phyloP scores from a whole-genome alignment of 1,284 basidiomycete genomes.

The Cutaneotrichosporon dermatis region DNA sequence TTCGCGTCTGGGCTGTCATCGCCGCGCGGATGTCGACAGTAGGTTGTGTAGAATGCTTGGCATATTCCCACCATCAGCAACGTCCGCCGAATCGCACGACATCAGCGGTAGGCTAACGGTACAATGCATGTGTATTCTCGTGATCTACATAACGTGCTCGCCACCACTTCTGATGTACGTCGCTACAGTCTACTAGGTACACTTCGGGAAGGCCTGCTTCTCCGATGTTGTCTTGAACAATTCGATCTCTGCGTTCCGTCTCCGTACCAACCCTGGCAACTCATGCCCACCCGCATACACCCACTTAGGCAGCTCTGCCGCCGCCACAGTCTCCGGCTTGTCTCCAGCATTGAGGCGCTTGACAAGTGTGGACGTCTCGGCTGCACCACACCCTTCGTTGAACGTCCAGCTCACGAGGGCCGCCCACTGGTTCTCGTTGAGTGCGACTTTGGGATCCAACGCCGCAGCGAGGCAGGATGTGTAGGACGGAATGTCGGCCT shows the following conservation, averaged over 20 bases:
- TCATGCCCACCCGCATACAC: slow-evolving; percentile 2
- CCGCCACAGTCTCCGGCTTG: slow-evolving; percentile 5
- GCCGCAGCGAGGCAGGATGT: slow-evolving; percentile 7
- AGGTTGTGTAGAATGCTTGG: no score
- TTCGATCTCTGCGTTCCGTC: slow-evolving; percentile 12
- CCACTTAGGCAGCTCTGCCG: slow-evolving; percentile 9
- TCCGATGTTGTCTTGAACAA: slow-evolving; percentile 4
- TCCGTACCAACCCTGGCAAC: slow-evolving; percentile 5
- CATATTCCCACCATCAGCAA: no score
- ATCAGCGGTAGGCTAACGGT: no score
- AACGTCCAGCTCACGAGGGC: slow-evolving; percentile 7
- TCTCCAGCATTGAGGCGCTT: slow-evolving; percentile 12
- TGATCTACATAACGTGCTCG: not conserved
- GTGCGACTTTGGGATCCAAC: slow-evolving; percentile 1
- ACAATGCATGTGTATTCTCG: not conserved
- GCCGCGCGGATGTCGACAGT: no score
- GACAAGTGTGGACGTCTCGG: not conserved
- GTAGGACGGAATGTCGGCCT: slow-evolving; percentile 9
- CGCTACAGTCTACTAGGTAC: not conserved
- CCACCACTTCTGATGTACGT: not conserved
- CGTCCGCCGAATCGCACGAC: no score
- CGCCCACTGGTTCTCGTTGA: slow-evolving; percentile 18
- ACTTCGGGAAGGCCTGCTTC: slow-evolving; percentile 9
- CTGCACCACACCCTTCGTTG: slow-evolving; percentile 12
- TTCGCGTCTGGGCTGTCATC: no score